Evolutionary conservation across 2,329 filamentous ascomycete species (phyloP).

Genomic region (Clonostachys byssicola): DNA sequence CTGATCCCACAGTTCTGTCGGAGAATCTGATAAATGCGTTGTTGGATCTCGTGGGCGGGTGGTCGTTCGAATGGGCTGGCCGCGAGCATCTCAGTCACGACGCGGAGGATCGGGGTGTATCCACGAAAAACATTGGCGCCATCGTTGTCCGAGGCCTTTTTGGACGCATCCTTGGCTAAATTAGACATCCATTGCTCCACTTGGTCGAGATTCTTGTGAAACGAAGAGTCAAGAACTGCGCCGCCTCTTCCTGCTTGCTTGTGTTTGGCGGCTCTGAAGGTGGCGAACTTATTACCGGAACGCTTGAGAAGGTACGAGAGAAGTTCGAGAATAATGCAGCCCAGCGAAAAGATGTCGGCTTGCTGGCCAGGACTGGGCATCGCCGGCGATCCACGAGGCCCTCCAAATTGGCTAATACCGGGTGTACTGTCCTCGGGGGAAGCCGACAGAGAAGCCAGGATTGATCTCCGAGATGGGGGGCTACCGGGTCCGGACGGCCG

Average conservation of each 20-base stretch:
- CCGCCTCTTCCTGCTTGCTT: slow-evolving; percentile 54
- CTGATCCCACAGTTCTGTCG: slow-evolving; percentile 38
- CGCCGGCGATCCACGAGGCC: slow-evolving; percentile 16
- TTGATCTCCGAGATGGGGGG: slow-evolving; percentile 21
- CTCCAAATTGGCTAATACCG: slow-evolving; percentile 3
- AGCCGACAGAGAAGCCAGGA: slow-evolving; percentile 19
- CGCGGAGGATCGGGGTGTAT: slow-evolving; percentile 44
- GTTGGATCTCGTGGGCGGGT: slow-evolving; percentile 45
- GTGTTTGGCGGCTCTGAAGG: slow-evolving; percentile 63
- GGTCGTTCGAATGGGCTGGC: slow-evolving; percentile 48
- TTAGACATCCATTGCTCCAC: slow-evolving; percentile 64
- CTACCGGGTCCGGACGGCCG: slow-evolving; percentile 28
- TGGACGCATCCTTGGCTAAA: slow-evolving; percentile 55
- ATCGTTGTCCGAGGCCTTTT: slow-evolving; percentile 30
- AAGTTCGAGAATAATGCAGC: slow-evolving; percentile 69
- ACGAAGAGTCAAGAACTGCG: slow-evolving; percentile 64
- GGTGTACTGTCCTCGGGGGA: slow-evolving; percentile 27
- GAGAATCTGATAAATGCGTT: slow-evolving; percentile 47
- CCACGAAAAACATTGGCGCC: slow-evolving; percentile 44
- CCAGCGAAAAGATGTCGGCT: slow-evolving; percentile 70
- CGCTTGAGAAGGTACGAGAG: slow-evolving; percentile 67
- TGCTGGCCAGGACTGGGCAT: slow-evolving; percentile 35
- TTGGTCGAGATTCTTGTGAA: slow-evolving; percentile 66
- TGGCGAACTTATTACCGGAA: slow-evolving; percentile 59
- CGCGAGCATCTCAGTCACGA: slow-evolving; percentile 51